Base-by-base conservation (phyloP, 2,329 filamentous ascomycete genomes). In the Cytospora piceae region DNA sequence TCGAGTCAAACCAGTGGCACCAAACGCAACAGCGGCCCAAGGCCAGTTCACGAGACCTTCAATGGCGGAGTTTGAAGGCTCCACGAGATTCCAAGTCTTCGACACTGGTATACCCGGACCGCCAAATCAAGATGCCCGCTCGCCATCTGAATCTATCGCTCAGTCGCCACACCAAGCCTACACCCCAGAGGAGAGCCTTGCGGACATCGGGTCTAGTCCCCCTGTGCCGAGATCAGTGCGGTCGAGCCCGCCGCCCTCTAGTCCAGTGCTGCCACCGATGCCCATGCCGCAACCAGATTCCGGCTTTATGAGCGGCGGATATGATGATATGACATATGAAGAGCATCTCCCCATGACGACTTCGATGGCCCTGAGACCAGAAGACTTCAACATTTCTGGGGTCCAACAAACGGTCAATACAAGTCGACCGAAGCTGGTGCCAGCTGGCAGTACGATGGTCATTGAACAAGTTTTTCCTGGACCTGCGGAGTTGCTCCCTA, bases 121-220 rank as follows among this genome's bases (percentile, higher is more conserved):
- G 12, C 79, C 78, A 6, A 77, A 75, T 58, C 80, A 81, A 66
- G 83, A 85, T 58, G 83, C 82, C n/a, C 81, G 81, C 8, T 87
- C 85, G 4, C 85, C 85, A 9, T 72, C 74, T 3, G 84, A 86
- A 27, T 86, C 84, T 15, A 70, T 79, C 42, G 83, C 77, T 0
- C 81, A 79, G 17, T 86, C 85, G 1, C 84, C 84, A 6, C 78
- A 80, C 39, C 82, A 80, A 31, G 71, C 69, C 9, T 81, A 81
- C 68, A 79, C 78, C 49, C 84, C 86, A 61, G 85, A 82, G 61
- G 82, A 90, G 64, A 96, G 93, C 61, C 90, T 93, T 4, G 88
- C 87, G 58, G 91, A 92, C 62, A 92, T 98, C 71, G 91, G 91
- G 1, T 98, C 95, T 0, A 98, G 94, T 4, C 94, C 94, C 17